Percentiles rank a stretch among this genome's conserved stretches.
Evolutionary conservation across 371 early-diverging fungal genomes (phyloP).

Genomic region (Mucor racemosus): DNA sequence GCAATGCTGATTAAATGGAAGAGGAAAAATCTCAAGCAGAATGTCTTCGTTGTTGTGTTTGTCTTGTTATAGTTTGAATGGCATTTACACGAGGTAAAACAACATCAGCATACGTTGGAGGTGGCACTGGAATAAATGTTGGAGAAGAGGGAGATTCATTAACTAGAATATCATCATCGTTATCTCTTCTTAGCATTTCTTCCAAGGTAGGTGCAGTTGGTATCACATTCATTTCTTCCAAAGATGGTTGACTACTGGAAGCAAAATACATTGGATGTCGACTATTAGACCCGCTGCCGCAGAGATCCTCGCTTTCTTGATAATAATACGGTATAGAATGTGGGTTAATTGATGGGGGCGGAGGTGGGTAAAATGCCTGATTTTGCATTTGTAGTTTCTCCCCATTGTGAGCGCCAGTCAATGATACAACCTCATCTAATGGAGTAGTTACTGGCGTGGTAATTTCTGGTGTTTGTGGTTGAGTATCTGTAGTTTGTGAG

Average conservation of each 20-base stretch:
- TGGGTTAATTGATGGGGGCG: not conserved
- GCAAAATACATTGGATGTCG: not conserved
- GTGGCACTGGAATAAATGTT: not conserved
- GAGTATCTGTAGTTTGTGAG: not conserved
- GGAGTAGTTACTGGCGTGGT: not conserved
- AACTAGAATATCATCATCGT: not conserved
- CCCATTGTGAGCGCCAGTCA: not conserved
- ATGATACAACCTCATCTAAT: not conserved
- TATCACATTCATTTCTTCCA: not conserved
- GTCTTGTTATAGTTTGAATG: not conserved
- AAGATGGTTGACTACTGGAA: not conserved
- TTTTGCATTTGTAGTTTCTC: not conserved
- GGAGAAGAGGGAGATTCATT: not conserved
- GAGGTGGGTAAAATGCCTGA: not conserved
- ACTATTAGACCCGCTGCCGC: not conserved
- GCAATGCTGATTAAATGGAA: no score
- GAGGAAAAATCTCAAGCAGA: not conserved
- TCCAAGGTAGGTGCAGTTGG: slow-evolving; percentile 16
- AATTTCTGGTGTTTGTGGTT: not conserved
- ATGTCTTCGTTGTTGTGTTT: not conserved
- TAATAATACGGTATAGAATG: not conserved
- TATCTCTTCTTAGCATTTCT: not conserved
- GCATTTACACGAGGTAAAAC: slow-evolving; percentile 6
- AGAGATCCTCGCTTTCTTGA: not conserved
- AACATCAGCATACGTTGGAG: slow-evolving; percentile 16